Evolutionary conservation across 495 filamentous ascomycete species (phyloP).

Genomic region (Chaetomidium leptoderma): DNA sequence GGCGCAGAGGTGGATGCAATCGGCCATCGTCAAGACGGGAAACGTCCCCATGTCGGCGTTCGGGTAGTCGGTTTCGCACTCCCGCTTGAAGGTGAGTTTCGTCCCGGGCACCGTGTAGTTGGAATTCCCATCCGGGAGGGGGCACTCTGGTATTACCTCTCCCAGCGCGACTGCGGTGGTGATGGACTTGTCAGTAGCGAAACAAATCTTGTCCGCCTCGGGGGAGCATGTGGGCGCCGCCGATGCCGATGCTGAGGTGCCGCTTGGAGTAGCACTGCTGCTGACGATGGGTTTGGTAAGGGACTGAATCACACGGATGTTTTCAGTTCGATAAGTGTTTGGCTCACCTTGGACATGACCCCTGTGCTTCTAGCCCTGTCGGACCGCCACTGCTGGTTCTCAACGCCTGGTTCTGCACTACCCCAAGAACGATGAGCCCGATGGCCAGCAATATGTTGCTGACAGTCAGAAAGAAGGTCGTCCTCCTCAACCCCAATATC

Average conservation of each 20-base stretch:
- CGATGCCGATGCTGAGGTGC: background rate
- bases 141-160: background rate
- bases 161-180: background rate
- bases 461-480: constrained; percentile 7
- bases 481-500: constrained; percentile 11
- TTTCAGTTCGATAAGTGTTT: background rate
- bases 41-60: constrained; percentile 12
- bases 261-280: background rate
- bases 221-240: background rate
- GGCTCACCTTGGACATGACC: background rate
- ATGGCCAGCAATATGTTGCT: constrained; percentile 14
- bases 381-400: background rate
- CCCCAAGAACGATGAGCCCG: constrained; percentile 7
- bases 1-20: constrained; percentile 20
- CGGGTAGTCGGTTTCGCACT: constrained; percentile 10
- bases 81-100: constrained; percentile 9
- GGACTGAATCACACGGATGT: background rate
- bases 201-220: constrained; percentile 2
- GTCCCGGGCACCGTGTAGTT: constrained; percentile 19
- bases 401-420: constrained; percentile 4
- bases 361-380: background rate
- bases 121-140: background rate
- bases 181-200: constrained; percentile 1
- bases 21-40: constrained; percentile 16
- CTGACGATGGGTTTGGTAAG: background rate